Conservation (phyloP, 257 asterid genomes). For the Sherardia arvensis region DNA sequence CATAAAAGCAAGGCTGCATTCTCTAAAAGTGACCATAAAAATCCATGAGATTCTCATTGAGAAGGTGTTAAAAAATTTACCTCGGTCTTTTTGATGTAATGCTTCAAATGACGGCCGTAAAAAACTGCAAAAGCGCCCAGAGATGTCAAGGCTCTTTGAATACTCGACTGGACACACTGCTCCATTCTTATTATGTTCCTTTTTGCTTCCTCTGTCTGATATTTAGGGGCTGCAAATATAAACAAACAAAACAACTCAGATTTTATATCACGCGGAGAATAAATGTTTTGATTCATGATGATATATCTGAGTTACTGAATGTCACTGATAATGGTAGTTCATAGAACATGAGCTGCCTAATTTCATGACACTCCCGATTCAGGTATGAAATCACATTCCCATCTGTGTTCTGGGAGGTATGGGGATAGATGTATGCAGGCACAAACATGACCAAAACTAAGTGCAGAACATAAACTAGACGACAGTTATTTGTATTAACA, state of each 20-base stretch:
- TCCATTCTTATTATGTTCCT: conserved; percentile 80
- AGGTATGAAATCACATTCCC: neutral
- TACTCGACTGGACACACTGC: conserved; percentile 57
- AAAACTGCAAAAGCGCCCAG: conserved; percentile 75
- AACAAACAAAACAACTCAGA: conserved; percentile 7
- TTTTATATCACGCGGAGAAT: conserved; percentile 7
- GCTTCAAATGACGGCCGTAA: conserved; percentile 72
- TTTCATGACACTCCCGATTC: neutral
- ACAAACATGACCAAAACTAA: neutral
- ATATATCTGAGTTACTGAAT: neutral
- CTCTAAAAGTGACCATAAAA: conserved; percentile 1
- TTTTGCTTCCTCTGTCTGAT: conserved; percentile 59
- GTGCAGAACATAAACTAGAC: neutral
- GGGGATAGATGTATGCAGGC: neutral
- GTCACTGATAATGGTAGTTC: neutral
- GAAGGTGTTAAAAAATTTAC: conserved; percentile 28
- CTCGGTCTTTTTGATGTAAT: conserved; percentile 73
- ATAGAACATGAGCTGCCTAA: neutral
- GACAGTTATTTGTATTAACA: neutral
- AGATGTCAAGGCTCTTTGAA: conserved; percentile 63
- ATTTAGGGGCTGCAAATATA: conserved; percentile 46
- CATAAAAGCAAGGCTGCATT: neutral
- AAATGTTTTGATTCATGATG: conserved; percentile 7
- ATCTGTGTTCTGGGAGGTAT: neutral
- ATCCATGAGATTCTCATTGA: conserved; percentile 8